Evolutionary conservation across 2,329 filamentous ascomycete species (phyloP).

Genomic region (Bertia moriformis): DNA sequence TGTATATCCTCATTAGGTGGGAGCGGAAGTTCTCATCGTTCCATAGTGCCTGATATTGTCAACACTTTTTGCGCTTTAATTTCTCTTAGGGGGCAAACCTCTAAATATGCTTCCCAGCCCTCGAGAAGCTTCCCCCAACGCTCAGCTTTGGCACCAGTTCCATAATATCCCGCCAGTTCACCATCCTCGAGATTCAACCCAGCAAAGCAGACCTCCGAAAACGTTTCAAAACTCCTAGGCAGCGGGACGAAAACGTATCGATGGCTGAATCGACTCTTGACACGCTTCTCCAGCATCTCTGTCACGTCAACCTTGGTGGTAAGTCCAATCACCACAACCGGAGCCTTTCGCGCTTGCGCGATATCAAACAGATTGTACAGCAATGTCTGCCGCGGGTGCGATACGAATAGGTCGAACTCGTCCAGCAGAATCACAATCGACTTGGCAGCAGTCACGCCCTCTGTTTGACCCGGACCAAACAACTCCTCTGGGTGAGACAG

Average conservation of each 20-base stretch:
- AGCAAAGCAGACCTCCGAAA: slow-evolving; percentile 45
- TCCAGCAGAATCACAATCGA: slow-evolving; percentile 59
- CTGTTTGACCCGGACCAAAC: slow-evolving; percentile 21
- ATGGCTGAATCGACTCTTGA: slow-evolving; percentile 64
- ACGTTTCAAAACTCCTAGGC: slow-evolving; percentile 40
- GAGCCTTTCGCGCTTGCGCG: slow-evolving; percentile 59
- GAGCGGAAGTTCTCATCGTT: slow-evolving; percentile 5
- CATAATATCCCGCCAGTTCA: background rate
- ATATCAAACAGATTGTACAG: slow-evolving; percentile 67
- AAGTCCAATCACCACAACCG: slow-evolving; percentile 55
- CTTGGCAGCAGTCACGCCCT: slow-evolving; percentile 29
- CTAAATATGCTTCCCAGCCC: background rate
- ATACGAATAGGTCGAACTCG: slow-evolving; percentile 60
- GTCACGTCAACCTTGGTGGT: slow-evolving; percentile 58
- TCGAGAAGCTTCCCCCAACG: background rate
- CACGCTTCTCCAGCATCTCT: slow-evolving; percentile 58
- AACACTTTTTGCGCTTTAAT: background rate
- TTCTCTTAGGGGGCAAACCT: background rate
- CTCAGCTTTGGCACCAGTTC: background rate
- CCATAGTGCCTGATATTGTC: slow-evolving; percentile 19
- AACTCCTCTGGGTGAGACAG: slow-evolving; percentile 56
- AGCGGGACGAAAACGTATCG: slow-evolving; percentile 55
- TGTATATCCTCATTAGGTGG: slow-evolving; percentile 16
- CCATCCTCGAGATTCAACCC: slow-evolving; percentile 27
- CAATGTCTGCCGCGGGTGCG: slow-evolving; percentile 56